Evolutionary conservation across 768 basidiomycete species (phyloP).

Genomic region (Boletales sp.): DNA sequence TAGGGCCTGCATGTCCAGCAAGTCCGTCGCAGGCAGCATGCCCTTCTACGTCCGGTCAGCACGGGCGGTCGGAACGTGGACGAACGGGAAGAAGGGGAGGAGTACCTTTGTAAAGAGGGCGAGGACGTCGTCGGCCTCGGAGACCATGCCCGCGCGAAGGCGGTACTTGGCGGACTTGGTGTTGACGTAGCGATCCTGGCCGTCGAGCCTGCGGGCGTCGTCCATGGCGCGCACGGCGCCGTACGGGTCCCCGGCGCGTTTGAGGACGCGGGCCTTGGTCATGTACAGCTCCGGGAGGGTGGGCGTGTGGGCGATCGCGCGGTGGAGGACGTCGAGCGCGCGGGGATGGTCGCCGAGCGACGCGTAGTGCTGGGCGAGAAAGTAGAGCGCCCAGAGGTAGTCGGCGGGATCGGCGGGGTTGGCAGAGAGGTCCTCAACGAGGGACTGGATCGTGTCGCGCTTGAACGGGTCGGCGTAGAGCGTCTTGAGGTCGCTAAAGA

Average conservation of each 20-base stretch:
- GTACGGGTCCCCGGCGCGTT: slow-evolving; percentile 76
- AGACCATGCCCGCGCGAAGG: slow-evolving; percentile 74
- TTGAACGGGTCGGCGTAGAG: slow-evolving; percentile 71
- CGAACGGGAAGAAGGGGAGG: background rate
- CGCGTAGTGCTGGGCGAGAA: slow-evolving; percentile 87
- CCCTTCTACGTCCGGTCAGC: slow-evolving; percentile 67
- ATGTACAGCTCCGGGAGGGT: slow-evolving; percentile 89
- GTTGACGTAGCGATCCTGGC: slow-evolving; percentile 94
- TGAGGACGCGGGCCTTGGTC: slow-evolving; percentile 78
- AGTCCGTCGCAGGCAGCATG: slow-evolving; percentile 70
- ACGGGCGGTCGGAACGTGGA: background rate
- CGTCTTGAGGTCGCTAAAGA: slow-evolving; percentile 89
- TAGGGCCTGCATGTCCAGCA: slow-evolving; percentile 95
- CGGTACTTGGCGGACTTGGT: slow-evolving; percentile 92
- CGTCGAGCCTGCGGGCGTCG: slow-evolving; percentile 80
- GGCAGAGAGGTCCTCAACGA: slow-evolving; percentile 48
- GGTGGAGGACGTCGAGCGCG: slow-evolving; percentile 60
- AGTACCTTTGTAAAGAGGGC: slow-evolving; percentile 85
- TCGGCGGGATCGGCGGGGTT: slow-evolving; percentile 56
- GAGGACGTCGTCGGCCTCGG: slow-evolving; percentile 69
- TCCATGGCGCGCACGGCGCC: slow-evolving; percentile 76
- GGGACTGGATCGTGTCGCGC: slow-evolving; percentile 62
- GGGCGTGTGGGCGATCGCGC: slow-evolving; percentile 81
- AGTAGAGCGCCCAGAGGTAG: slow-evolving; percentile 94
- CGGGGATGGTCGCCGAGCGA: slow-evolving; percentile 44